Base-by-base conservation (phyloP, 495 filamentous ascomycete genomes). In the Saxispiralis lemnorum region DNA sequence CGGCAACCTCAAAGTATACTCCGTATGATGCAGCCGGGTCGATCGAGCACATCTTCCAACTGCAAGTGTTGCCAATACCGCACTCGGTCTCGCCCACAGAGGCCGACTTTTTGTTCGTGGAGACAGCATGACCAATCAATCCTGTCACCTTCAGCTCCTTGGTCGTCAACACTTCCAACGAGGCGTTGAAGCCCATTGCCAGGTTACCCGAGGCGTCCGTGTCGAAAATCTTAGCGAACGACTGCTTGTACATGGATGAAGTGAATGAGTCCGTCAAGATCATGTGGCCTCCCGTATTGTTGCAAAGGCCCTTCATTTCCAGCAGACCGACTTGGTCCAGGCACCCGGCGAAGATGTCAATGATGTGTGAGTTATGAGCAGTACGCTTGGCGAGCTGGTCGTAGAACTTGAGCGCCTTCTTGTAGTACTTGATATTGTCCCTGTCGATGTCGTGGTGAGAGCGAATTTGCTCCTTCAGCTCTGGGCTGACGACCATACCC, bases 11-110 rank as follows among this genome's bases (percentile, higher is more conserved):
- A 51, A 94, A 99, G 66, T 96, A 99, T 47, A 96, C 70, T 40
- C 86, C 92, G 51, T 95, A 95, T 53, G 85, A 93, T 20, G 89
- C 76, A 39, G 76, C 78, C 21, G 92, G 92, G 53, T 94, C 86
- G 48, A 99, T 94, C 46, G 83, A 84, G 55, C 89, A 96, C 86
- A 99, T 95, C 65, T 96, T 99, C 92, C 92, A 99, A 1, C 86
- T 88, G 63, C 92, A 96, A 6, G 92, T 99, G 56, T 96, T 96
- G 56, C 92, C 92, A 53, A 96, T 95, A 52, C 92, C 92, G 60
- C 86, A 92, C 59, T 99, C 92, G 0, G 89, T 96, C 65, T 99
- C 92, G 35, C 92, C 92, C 20, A 99, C 92, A 6, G 84, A 93
- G 9, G 80, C 78, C 1, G 89, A 95, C 58, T 99, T 99, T 68